These are phyloP conservation scores for Anisodus tanguticus DNA, from an alignment of 257 asterid genomes.

Conservation along the genomic window DNA sequence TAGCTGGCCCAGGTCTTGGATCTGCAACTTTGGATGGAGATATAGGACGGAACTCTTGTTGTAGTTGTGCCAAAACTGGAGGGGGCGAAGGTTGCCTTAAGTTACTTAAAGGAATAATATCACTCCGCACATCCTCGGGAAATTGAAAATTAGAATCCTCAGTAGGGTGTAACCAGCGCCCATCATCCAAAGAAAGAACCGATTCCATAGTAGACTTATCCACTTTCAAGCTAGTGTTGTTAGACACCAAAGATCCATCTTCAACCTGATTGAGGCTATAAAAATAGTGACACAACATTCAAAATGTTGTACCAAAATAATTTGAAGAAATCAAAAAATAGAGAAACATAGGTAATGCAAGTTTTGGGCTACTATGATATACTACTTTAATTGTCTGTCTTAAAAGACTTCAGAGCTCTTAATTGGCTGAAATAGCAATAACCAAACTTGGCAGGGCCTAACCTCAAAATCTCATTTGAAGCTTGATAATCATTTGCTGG, in stretches of 20 bases:
- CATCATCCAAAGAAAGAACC: conserved; percentile 83
- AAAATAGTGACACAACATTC: conserved; percentile 45
- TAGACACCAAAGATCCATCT: conserved; percentile 41
- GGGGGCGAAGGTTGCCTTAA: conserved; percentile 90
- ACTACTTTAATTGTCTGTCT: neutral
- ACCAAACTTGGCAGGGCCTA: conserved; percentile 34
- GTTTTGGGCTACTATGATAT: neutral
- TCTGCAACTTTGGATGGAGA: conserved; percentile 93
- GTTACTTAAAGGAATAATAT: conserved; percentile 55
- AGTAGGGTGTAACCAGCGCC: conserved; percentile 67
- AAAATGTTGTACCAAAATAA: conserved; percentile 38
- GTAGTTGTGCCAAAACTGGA: conserved; percentile 88
- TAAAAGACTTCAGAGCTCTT: neutral
- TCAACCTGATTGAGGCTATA: conserved; percentile 70
- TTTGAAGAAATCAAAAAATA: neutral
- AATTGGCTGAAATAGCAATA: neutral
- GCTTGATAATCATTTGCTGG: conserved; percentile 65
- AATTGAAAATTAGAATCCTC: conserved; percentile 53
- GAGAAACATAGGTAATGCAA: neutral
- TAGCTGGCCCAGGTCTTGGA: conserved; percentile 92
- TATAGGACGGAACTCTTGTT: conserved; percentile 63
- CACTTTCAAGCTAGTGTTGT: conserved; percentile 45
- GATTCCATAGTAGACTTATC: conserved; percentile 72
- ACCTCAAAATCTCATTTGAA: conserved; percentile 73
- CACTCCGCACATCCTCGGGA: conserved; percentile 51